Evolutionary conservation across 306 rosid genomes (phyloP).

Genomic region (Acacia confusa): DNA sequence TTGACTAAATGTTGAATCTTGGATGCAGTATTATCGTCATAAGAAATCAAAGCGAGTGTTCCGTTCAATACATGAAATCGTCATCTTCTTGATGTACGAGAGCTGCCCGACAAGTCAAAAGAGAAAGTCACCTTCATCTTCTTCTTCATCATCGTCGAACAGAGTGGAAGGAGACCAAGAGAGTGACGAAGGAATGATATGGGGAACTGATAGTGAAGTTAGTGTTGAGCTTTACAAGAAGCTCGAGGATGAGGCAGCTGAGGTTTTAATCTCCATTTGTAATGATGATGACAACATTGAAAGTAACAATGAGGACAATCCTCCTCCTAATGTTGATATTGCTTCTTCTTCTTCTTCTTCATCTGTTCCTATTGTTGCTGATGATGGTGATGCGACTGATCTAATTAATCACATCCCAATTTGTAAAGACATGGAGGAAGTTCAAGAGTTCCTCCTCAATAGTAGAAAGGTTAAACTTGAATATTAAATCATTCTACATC

Average conservation of each 20-base stretch:
- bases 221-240: background rate
- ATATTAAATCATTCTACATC: background rate
- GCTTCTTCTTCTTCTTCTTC: background rate
- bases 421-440: background rate
- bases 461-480: background rate
- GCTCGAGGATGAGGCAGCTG: background rate
- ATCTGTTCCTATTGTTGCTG: background rate
- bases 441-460: background rate
- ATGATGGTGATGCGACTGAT: background rate
- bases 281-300: background rate
- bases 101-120: background rate
- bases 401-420: background rate
- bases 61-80: background rate
- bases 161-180: background rate
- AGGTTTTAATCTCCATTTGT: background rate
- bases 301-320: background rate
- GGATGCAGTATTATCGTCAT: background rate
- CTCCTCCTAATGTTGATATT: background rate
- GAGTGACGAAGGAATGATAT: background rate
- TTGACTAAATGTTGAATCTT: background rate
- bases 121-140: background rate
- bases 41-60: background rate
- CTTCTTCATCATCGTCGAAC: background rate
- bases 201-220: background rate
- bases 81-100: constrained; percentile 18